phyloP scores from a whole-genome alignment of 2,329 filamentous ascomycete genomes.

The Xylogone sp. region DNA sequence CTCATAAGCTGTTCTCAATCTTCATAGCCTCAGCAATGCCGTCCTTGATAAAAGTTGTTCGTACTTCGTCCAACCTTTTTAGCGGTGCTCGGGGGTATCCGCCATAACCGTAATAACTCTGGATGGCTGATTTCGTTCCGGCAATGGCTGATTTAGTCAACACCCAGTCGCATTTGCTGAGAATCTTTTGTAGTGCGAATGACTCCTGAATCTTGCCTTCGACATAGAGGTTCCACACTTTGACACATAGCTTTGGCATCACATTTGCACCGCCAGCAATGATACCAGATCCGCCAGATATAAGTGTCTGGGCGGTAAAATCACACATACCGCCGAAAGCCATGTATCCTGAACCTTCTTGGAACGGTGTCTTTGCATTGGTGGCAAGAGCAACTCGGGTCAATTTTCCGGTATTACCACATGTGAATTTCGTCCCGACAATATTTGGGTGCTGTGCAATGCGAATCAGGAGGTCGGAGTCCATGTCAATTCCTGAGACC shows the following conservation, averaged over 20 bases:
- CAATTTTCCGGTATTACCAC: constrained; percentile 84
- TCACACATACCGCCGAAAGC: constrained; percentile 86
- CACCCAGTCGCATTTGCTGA: constrained; percentile 78
- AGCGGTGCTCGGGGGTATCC: constrained; percentile 71
- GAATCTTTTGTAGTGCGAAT: constrained; percentile 68
- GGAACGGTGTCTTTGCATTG: constrained; percentile 63
- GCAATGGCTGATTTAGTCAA: constrained; percentile 79
- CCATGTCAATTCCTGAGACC: constrained; percentile 83
- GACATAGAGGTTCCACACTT: constrained; percentile 72
- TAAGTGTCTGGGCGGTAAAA: constrained; percentile 78
- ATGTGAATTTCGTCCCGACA: constrained; percentile 87
- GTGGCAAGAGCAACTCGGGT: constrained; percentile 74
- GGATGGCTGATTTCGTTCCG: constrained; percentile 80
- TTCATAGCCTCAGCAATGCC: constrained; percentile 62
- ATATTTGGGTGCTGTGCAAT: constrained; percentile 80
- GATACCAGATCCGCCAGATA: constrained; percentile 76
- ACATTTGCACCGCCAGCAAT: constrained; percentile 85
- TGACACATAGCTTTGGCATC: constrained; percentile 76
- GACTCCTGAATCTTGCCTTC: constrained; percentile 74
- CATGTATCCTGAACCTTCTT: constrained; percentile 67
- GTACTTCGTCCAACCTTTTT: constrained; percentile 58
- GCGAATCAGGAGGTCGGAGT: constrained; percentile 79
- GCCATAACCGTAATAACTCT: constrained; percentile 79
- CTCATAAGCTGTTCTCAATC: constrained; percentile 48
- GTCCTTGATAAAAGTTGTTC: constrained; percentile 48